Evolutionary conservation across 306 rosid genomes (phyloP).

Genomic region (Dalbergia cochinchinensis): DNA sequence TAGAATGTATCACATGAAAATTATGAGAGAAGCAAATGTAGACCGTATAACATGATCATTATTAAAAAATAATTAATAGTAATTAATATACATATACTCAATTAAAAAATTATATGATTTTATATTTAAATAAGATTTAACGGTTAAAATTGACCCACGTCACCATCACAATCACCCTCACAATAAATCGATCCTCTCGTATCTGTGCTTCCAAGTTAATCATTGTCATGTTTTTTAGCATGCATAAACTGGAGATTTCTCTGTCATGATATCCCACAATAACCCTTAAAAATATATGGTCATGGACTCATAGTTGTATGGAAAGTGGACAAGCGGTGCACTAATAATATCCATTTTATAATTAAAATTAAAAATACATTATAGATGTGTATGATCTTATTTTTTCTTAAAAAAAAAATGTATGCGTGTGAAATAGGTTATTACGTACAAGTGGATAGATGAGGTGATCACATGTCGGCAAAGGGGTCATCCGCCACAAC

Average conservation of each 20-base stretch:
- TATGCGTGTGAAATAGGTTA: background rate
- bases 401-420: background rate
- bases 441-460: background rate
- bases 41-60: too few relatives aligned
- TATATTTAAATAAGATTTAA: too few relatives aligned
- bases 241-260: background rate
- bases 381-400: background rate
- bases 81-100: too few relatives aligned
- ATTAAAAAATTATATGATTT: too few relatives aligned
- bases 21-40: too few relatives aligned
- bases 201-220: too few relatives aligned
- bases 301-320: background rate
- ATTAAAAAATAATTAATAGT: too few relatives aligned
- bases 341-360: background rate
- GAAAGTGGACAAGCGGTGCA: background rate
- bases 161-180: too few relatives aligned
- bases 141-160: too few relatives aligned
- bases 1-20: too few relatives aligned
- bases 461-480: slow-evolving; percentile 43
- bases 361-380: background rate
- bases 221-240: background rate
- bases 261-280: background rate
- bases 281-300: background rate
- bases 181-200: too few relatives aligned
- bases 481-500: slow-evolving; percentile 16